Base-by-base conservation (phyloP, 176 grass and related monocot genomes). In the Oropetium thomaeum region DNA sequence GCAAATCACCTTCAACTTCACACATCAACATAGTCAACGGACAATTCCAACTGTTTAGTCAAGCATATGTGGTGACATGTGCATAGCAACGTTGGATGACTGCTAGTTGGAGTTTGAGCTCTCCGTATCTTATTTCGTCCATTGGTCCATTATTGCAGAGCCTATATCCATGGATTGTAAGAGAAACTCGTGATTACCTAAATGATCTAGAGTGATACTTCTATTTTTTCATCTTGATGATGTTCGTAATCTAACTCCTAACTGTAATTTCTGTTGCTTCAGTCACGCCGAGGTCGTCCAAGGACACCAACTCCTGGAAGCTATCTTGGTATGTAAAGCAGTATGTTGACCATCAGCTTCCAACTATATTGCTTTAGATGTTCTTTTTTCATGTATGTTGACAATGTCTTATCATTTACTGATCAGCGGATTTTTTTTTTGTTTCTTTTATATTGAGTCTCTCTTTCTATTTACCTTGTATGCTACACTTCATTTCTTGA, bases 11-110 rank as follows among this genome's bases (percentile, higher is more conserved):
- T 87, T 80, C 87, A 93, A 89, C 83, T 89, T 77, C 76, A n/a
- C 82, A 74, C 85, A 78, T 86, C 80, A 89, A 90, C 84, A n/a
- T 87, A 90, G 82, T 85, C 81, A 90, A 85, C 70, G 78, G 87
- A 68, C 87, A 73, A 79, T 87, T 60, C 73, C 78, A 85, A 87
- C 65, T 69, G 70, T 12, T 81, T 90, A 81, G 79, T 79, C 78
- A 73, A 87, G 84, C 65, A 79, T 85, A 67, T 85, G 78, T 59
- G 84, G 87, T 93, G 85, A 73, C 87, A 69, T 70, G 73, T 55
- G 58, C 59, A 74, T 93, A 85, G 84, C 84, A 87, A 87, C 43
- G 63, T 84, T 55, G 79, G 81, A 81, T 84, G 59, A 26, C 84
- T 84, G 80, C 80, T 87, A 84, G 76, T 87, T 90, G 84, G 61